phyloP scores from a whole-genome alignment of 164 flowering plant genomes.

The Cinnamomum micranthum region DNA sequence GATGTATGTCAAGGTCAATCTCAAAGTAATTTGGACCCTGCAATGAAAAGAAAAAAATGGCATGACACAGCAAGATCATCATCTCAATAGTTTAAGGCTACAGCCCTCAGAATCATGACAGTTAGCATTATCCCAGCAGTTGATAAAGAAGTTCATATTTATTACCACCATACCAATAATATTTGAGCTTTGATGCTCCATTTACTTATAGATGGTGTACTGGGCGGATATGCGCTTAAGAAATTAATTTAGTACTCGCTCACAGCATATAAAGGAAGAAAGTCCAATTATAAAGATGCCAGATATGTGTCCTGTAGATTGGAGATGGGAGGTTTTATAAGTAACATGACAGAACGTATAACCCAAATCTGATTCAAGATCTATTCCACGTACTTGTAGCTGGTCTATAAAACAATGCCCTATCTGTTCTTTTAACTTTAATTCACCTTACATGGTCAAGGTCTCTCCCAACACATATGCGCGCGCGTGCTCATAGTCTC shows the following conservation, averaged over 20 bases:
- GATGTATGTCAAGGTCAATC: conserved; percentile 93
- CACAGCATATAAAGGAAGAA: background rate
- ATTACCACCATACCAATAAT: background rate
- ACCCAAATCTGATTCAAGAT: too few relatives aligned
- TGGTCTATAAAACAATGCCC: too few relatives aligned
- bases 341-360: too few relatives aligned
- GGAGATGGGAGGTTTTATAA: too few relatives aligned
- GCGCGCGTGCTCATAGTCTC: too few relatives aligned
- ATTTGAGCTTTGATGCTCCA: too few relatives aligned
- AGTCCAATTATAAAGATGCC: too few relatives aligned
- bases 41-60: conserved; percentile 4
- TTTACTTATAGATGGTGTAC: background rate
- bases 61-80: background rate
- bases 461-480: too few relatives aligned
- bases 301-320: too few relatives aligned
- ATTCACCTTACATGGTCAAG: too few relatives aligned
- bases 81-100: background rate
- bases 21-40: conserved; percentile 94
- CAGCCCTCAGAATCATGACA: background rate
- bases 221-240: background rate
- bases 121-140: background rate
- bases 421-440: too few relatives aligned
- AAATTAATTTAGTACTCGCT: background rate
- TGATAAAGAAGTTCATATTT: background rate
- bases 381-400: too few relatives aligned